phyloP scores from a whole-genome alignment of 2,329 filamentous ascomycete genomes.

The Arthrobotrys musiformis region DNA sequence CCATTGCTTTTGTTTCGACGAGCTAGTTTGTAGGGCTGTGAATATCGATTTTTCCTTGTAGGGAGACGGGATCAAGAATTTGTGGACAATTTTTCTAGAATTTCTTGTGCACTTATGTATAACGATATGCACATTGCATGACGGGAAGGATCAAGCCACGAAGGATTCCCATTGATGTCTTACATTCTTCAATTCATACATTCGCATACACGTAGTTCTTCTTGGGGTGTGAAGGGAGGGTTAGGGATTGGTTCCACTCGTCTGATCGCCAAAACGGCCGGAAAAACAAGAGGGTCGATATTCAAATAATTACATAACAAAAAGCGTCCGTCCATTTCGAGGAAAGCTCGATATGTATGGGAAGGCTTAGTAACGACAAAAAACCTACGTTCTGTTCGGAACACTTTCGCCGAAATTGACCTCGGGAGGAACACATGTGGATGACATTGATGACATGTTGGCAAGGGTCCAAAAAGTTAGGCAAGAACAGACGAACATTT shows the following conservation, averaged over 20 bases:
- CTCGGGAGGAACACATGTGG: slow-evolving; percentile 6
- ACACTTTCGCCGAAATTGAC: slow-evolving; percentile 27
- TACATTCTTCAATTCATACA: slow-evolving; percentile 10
- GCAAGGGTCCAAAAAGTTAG: background rate
- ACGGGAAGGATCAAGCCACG: slow-evolving; percentile 42
- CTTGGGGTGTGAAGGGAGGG: background rate
- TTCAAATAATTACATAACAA: background rate
- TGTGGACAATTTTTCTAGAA: background rate
- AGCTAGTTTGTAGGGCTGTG: background rate
- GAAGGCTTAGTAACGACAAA: slow-evolving; percentile 27
- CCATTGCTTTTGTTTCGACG: background rate
- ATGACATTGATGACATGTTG: slow-evolving; percentile 27
- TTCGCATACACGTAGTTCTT: background rate
- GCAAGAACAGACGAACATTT: slow-evolving; percentile 18
- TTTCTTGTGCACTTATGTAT: too few species aligned
- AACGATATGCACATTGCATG: slow-evolving; percentile 3
- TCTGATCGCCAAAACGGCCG: slow-evolving; percentile 9
- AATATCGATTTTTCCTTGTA: slow-evolving; percentile 2
- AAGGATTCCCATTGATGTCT: slow-evolving; percentile 35
- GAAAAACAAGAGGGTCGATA: background rate
- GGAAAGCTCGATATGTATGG: slow-evolving; percentile 16
- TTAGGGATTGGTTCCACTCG: slow-evolving; percentile 8
- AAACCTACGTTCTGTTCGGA: slow-evolving; percentile 23
- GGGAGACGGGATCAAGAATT: background rate
- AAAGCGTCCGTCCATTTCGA: background rate